phyloP scores from a whole-genome alignment of 371 early-diverging fungal genomes.

The Apophysomyces trapeziformis region DNA sequence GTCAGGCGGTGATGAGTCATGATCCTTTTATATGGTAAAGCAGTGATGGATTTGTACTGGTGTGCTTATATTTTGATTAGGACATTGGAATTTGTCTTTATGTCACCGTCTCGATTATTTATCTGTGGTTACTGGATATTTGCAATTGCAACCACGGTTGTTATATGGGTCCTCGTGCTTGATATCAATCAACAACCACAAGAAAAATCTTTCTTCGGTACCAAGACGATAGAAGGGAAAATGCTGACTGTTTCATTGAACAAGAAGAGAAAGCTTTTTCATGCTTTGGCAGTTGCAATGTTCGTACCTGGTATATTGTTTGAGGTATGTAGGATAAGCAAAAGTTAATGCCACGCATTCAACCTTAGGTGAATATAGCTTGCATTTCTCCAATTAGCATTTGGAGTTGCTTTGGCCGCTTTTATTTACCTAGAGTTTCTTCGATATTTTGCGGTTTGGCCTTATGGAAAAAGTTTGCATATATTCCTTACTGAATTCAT shows the following conservation, averaged over 20 bases:
- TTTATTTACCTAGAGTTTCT: constrained; percentile 82
- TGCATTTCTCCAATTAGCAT: constrained; percentile 78
- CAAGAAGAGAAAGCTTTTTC: constrained; percentile 85
- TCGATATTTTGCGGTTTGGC: constrained; percentile 77
- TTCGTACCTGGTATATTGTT: constrained; percentile 82
- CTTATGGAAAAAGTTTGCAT: constrained; percentile 70
- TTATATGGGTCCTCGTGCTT: constrained; percentile 55
- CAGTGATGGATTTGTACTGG: no score
- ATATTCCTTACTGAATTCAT: constrained; percentile 78
- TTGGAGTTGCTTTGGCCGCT: constrained; percentile 74
- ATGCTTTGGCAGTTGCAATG: constrained; percentile 81
- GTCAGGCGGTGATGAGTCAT: constrained; percentile 38
- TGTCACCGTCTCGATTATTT: constrained; percentile 46
- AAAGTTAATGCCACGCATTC: neutral
- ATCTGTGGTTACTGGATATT: constrained; percentile 66
- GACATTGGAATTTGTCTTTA: constrained; percentile 58
- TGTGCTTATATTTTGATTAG: constrained; percentile 24
- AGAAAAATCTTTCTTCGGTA: constrained; percentile 26
- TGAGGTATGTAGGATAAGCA: constrained; percentile 58
- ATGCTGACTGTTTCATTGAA: constrained; percentile 60
- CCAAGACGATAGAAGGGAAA: constrained; percentile 26
- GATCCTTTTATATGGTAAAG: constrained; percentile 68
- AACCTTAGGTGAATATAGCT: constrained; percentile 42
- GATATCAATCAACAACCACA: constrained; percentile 40
- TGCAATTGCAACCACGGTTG: constrained; percentile 57